Evolutionary conservation across 78 protist genomes (phyloP).

Genomic region (Dictyostelium brefeldianum): DNA sequence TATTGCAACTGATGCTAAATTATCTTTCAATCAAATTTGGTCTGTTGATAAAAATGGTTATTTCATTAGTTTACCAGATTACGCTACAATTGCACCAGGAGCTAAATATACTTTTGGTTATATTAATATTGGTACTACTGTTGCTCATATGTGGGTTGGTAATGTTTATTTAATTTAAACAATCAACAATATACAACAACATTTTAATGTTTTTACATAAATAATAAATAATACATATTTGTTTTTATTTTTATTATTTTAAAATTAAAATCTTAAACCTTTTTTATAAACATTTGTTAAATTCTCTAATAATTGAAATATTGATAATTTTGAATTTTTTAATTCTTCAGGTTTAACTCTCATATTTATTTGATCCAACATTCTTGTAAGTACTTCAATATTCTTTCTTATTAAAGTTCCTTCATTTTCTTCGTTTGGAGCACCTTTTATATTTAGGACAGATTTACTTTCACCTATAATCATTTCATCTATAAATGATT

Average conservation of each 20-base stretch:
- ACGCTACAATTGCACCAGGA: too few species aligned
- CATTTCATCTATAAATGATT: slow-evolving; percentile 24
- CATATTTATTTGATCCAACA: slow-evolving; percentile 40
- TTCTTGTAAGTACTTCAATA: background rate
- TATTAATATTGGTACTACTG: too few species aligned
- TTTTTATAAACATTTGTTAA: slow-evolving; percentile 21
- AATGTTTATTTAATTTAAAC: background rate
- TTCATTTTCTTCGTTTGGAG: slow-evolving; percentile 45
- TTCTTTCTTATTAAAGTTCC: slow-evolving; percentile 57
- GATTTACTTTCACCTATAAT: slow-evolving; percentile 26
- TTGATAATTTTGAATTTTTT: background rate
- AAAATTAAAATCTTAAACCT: slow-evolving; percentile 23
- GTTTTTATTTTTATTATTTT: background rate
- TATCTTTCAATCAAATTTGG: too few species aligned
- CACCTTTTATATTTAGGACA: background rate
- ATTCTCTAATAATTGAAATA: background rate
- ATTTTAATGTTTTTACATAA: background rate
- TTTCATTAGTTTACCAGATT: too few species aligned
- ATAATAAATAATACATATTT: background rate
- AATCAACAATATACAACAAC: too few species aligned
- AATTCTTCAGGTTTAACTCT: slow-evolving; percentile 61
- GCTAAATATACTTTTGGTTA: too few species aligned
- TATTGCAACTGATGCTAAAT: too few species aligned
- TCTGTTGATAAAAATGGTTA: too few species aligned
- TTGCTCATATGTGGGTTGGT: background rate